phyloP scores from a whole-genome alignment of 257 asterid species.

The Salvia rosmarinus region DNA sequence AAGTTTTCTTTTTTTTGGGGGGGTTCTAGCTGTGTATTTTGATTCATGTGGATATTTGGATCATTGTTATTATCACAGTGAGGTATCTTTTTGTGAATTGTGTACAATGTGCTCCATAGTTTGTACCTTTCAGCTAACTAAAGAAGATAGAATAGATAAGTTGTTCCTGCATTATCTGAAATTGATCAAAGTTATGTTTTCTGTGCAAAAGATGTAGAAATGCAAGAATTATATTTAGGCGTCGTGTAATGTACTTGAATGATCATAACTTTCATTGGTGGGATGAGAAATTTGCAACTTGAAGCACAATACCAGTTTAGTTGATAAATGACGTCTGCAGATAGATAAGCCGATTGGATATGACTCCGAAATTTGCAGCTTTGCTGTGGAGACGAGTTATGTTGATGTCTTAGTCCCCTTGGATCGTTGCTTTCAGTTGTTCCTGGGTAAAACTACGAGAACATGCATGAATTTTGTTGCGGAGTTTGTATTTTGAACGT shows the following conservation, averaged over 20 bases:
- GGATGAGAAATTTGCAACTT: slow-evolving; percentile 9
- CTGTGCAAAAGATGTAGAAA: not conserved
- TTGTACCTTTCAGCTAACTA: slow-evolving; percentile 5
- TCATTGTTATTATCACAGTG: not conserved
- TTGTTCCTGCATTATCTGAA: slow-evolving; percentile 21
- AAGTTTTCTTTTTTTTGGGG: slow-evolving; percentile 6
- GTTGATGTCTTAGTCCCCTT: not conserved
- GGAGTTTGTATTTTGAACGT: not conserved
- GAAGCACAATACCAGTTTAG: not conserved
- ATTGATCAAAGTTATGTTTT: slow-evolving; percentile 1
- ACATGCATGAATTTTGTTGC: not conserved
- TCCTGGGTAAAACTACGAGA: not conserved
- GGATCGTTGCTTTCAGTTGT: slow-evolving; percentile 14
- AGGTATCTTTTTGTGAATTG: not conserved
- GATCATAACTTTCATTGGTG: not conserved
- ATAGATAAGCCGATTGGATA: not conserved
- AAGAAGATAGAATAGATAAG: not conserved
- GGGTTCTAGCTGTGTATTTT: too few relatives aligned
- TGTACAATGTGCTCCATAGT: not conserved
- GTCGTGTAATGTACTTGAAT: not conserved
- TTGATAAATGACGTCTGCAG: not conserved
- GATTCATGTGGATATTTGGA: slow-evolving; percentile 16
- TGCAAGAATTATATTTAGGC: not conserved
- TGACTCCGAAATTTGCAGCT: not conserved
- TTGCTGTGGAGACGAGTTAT: not conserved